phyloP scores from a whole-genome alignment of 2,329 filamentous ascomycete species.

The Penicillium sp. region DNA sequence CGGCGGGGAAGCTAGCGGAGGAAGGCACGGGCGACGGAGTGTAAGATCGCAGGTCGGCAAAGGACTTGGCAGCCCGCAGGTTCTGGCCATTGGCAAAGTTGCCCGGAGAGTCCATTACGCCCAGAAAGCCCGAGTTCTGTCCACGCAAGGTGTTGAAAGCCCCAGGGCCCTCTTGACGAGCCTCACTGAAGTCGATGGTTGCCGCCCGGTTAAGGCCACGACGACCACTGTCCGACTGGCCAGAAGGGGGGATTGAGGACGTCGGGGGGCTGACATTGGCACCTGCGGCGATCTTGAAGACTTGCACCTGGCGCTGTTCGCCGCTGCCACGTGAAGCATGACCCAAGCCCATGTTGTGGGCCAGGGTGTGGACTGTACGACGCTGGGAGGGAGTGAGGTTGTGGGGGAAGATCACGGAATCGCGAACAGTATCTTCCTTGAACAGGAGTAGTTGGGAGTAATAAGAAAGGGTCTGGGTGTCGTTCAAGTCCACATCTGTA shows the following conservation, averaged over 20 bases:
- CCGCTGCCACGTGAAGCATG: slow-evolving; percentile 88
- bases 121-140: slow-evolving; percentile 77
- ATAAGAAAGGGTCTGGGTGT: slow-evolving; percentile 79
- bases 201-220: slow-evolving; percentile 87
- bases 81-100: slow-evolving; percentile 70
- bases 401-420: slow-evolving; percentile 80
- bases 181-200: slow-evolving; percentile 93
- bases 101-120: slow-evolving; percentile 75
- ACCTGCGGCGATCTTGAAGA: slow-evolving; percentile 62
- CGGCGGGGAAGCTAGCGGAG: slow-evolving; percentile 79
- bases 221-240: slow-evolving; percentile 74
- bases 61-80: slow-evolving; percentile 90
- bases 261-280: slow-evolving; percentile 61
- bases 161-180: slow-evolving; percentile 66
- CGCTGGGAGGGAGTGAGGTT: slow-evolving; percentile 80
- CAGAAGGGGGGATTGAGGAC: slow-evolving; percentile 61
- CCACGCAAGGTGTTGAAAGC: slow-evolving; percentile 73
- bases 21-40: slow-evolving; percentile 91
- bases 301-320: slow-evolving; percentile 84
- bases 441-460: slow-evolving; percentile 90
- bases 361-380: slow-evolving; percentile 87
- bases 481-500: slow-evolving; percentile 81
- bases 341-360: slow-evolving; percentile 89
- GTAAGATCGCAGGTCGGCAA: slow-evolving; percentile 91
- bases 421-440: slow-evolving; percentile 73